Evolutionary conservation across 176 grass and related monocot species (phyloP), one percentile per base, ranked within the genome.

Genomic region (Otatea glauca): DNA sequence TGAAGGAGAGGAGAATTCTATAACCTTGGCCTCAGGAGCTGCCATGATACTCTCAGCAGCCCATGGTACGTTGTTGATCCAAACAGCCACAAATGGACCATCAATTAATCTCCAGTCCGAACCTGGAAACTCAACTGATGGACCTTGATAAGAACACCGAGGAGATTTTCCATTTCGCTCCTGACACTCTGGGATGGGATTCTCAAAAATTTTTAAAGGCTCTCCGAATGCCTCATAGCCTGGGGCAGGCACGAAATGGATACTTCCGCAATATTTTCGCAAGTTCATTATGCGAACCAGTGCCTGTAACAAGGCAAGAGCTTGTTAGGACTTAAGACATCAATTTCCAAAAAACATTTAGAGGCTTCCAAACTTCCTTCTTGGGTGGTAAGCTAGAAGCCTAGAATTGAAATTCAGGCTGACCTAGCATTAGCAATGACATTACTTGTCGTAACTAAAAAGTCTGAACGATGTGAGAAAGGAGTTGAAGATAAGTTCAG

Each of bases 51-150:
- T 83, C 72, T 93, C 89, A 10, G 88, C 74, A 58, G 91, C 84
- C 87, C 92, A 98, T 29, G 89, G 85, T n/a, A 98, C 95, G 65
- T 94, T 98, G 61, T 90, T 83, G 51, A 90, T 23, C 85, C 89
- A 94, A 81, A 98, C 80, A 44, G 85, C 81, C 88, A 98, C 47
- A 60, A 94, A 98, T 8, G 95, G 91, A 13, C 92, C 95, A 68
- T 92, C 82, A 64, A 94, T 15, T 62, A 35, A 84, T 43, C 92
- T 89, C 92, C 92, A 98, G 10, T 90, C 69, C 27, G 89, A 88
- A 71, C 53, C 72, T 54, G 86, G 65, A 42, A 90, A 84, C 24
- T 89, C 67, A 62, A 38, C 70, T 6, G 32, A 64, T 45, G 84
- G 79, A n/a, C 90, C 92, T 79, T 34, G 86, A 70, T 94, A 97